Conservation (phyloP, 108 stramenopile genomes). For the Stephanodiscus minutulus region DNA sequence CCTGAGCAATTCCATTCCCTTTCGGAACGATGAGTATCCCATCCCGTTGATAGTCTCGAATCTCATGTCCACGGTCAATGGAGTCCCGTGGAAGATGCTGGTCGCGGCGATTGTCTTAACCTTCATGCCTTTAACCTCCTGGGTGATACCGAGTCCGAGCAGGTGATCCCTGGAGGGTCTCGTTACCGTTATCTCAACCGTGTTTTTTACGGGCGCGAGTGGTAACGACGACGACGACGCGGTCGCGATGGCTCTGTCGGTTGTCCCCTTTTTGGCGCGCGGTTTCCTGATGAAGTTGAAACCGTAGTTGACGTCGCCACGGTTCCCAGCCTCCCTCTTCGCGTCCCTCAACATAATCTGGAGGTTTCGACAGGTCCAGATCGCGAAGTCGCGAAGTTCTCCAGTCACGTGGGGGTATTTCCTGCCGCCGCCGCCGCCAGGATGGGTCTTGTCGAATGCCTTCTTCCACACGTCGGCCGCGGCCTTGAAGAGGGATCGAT, state of each 20-base stretch:
- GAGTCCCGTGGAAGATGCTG: neutral
- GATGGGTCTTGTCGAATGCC: neutral
- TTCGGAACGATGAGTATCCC: too few relatives aligned
- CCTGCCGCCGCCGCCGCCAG: too few relatives aligned
- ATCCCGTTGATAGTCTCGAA: neutral
- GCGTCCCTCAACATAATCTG: conserved; percentile 16
- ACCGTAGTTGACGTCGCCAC: conserved; percentile 3
- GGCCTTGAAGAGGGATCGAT: conserved; percentile 21
- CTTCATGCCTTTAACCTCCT: neutral
- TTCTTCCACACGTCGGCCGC: conserved; percentile 20
- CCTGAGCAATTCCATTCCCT: too few relatives aligned
- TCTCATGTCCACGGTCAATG: neutral
- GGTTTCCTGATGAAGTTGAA: conserved; percentile 26
- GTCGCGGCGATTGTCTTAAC: neutral
- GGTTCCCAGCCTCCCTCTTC: conserved; percentile 20
- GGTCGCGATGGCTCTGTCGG: too few relatives aligned
- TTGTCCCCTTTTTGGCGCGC: conserved; percentile 20
- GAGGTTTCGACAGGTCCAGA: conserved; percentile 8
- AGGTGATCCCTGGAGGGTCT: neutral
- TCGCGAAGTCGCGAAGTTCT: conserved; percentile 13
- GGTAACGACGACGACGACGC: too few relatives aligned
- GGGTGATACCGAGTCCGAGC: neutral
- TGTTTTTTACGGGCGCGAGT: too few relatives aligned
- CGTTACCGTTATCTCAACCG: neutral
- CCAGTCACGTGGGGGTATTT: neutral